phyloP scores from a whole-genome alignment of 257 asterid genomes.

The Lavandula angustifolia region DNA sequence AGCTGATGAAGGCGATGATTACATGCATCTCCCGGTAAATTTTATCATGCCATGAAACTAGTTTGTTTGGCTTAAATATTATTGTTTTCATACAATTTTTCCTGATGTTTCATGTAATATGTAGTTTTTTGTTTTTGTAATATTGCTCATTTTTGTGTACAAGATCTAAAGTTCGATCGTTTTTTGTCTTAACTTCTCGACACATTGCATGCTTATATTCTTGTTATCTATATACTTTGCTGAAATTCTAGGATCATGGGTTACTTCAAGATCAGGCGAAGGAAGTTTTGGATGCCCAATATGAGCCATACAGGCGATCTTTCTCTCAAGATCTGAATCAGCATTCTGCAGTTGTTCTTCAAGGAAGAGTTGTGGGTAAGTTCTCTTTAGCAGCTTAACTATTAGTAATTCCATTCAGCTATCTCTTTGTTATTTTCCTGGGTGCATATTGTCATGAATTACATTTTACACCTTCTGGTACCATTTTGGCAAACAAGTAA shows the following conservation, averaged over 20 bases:
- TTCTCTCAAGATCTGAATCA: slow-evolving; percentile 86
- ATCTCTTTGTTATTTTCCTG: slow-evolving; percentile 23
- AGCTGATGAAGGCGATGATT: slow-evolving; percentile 96
- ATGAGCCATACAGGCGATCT: slow-evolving; percentile 82
- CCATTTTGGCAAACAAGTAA: not conserved
- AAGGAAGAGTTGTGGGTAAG: slow-evolving; percentile 92
- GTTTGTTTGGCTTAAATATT: slow-evolving; percentile 13
- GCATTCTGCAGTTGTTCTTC: slow-evolving; percentile 97
- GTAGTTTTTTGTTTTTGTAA: slow-evolving; percentile 19
- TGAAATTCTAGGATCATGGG: slow-evolving; percentile 79
- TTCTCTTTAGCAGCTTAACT: slow-evolving; percentile 19
- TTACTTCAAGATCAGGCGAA: slow-evolving; percentile 57
- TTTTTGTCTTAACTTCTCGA: slow-evolving; percentile 19
- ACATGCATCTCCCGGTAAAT: slow-evolving; percentile 82
- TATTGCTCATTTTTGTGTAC: slow-evolving; percentile 16
- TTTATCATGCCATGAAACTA: not conserved
- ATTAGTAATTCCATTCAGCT: slow-evolving; percentile 5
- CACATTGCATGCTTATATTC: slow-evolving; percentile 2
- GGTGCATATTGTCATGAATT: slow-evolving; percentile 13
- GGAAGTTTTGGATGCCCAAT: slow-evolving; percentile 72
- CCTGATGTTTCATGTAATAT: not conserved
- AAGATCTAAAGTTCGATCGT: slow-evolving; percentile 7
- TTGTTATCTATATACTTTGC: slow-evolving; percentile 16
- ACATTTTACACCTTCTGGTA: not conserved
- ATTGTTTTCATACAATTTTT: slow-evolving; percentile 4